Evolutionary conservation across 148 eudicot species (phyloP), one percentile per base, ranked within the genome.

Genomic region (Dianthus caryophyllus): DNA sequence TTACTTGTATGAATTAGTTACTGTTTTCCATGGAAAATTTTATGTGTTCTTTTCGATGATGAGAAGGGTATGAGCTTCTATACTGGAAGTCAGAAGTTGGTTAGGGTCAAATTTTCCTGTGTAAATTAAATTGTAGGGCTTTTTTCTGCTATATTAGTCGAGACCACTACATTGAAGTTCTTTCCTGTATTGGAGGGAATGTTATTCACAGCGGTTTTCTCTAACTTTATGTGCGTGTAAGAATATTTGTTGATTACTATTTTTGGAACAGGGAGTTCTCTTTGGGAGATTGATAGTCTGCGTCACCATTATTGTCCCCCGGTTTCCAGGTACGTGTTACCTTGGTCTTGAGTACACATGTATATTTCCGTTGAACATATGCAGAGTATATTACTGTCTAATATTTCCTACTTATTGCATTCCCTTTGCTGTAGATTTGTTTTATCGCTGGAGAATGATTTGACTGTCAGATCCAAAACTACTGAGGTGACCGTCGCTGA

Each of bases 261-360:
- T 31, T 44, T 53, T 74, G 77, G 31, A 66, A 68, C 90, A 90
- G 98, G 88, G 70, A 94, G 98, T 74, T 94, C 98, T 69, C 91
- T 94, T 25, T 94, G 97, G 98, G 98, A 94, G 61, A 80, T 94
- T 27, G 95, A 94, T 69, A 83, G 85, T 43, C 96, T 94, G 16
- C 90, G 86, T 38, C 90, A 90, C 77, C 96, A 90, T 68, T 94
- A 94, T 68, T 90, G 96, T 65, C 90, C 96, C 0, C 87, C 91
- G 48, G 96, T 94, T 67, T 90, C 97, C 21, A 94, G 98, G 98
- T 94, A 77, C 60, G 30, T 61, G 61, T 57, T 60, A 22, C 43
- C 24, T 18, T 41, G 20, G 24, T 49, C 31, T 61, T 20, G 17
- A 46, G 36, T 56, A 18, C 44, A 6, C 49, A 16, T 46, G 16